Percentiles rank a stretch among this genome's conserved stretches.
These are phyloP conservation scores for Leucocoprinus sp. DNA, from an alignment of 768 basidiomycete species.

Conservation along the genomic window DNA sequence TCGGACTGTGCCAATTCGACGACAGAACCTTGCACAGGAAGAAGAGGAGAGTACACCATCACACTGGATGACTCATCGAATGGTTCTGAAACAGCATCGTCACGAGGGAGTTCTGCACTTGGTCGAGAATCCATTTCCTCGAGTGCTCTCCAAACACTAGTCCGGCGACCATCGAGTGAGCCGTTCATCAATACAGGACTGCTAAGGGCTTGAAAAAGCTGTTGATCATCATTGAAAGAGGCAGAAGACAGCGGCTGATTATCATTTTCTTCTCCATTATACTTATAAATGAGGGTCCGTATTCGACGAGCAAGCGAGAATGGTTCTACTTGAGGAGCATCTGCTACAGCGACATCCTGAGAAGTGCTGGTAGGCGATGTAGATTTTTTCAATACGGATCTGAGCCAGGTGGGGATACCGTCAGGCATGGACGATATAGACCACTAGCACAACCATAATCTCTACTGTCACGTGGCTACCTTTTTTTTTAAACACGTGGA, in stretches of 20 bases:
- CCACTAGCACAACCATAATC: not conserved
- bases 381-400: constrained; percentile 5
- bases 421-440: not conserved
- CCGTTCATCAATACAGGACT: constrained; percentile 9
- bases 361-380: not conserved
- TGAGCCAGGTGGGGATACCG: not conserved
- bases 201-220: not conserved
- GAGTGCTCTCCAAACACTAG: constrained; percentile 7
- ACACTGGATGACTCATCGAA: constrained; percentile 1
- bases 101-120: too few species aligned
- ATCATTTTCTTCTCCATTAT: not conserved
- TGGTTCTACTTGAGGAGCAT: not conserved
- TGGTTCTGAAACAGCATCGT: not conserved
- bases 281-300: constrained; percentile 5
- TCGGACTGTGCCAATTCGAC: constrained; percentile 8
- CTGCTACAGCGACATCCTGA: not conserved
- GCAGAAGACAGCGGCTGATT: not conserved
- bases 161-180: constrained; percentile 1
- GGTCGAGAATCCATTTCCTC: not conserved
- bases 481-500: not conserved
- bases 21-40: constrained; percentile 1
- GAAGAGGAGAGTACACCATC: constrained; percentile 4
- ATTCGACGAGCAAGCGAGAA: constrained; percentile 5
- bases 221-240: not conserved
- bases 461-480: too few species aligned